These are phyloP conservation scores for Candida buenavistaensis DNA, from an alignment of 1,139 yeast genomes.

Conservation along the genomic window DNA sequence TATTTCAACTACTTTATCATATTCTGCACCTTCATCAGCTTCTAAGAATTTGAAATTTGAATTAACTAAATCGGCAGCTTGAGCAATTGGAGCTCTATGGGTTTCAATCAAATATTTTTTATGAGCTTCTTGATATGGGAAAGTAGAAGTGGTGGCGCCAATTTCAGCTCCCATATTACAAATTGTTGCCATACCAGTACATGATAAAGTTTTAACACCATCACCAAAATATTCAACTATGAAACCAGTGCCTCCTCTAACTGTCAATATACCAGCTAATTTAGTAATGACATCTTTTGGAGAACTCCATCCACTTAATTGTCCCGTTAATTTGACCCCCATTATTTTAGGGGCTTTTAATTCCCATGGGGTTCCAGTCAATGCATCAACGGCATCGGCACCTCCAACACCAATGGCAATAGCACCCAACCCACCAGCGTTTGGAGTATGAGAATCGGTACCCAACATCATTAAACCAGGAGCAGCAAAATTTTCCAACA, in stretches of 20 bases:
- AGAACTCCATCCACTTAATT: slow-evolving; percentile 96
- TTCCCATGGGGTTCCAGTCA: slow-evolving; percentile 97
- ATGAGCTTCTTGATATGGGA: slow-evolving; percentile 92
- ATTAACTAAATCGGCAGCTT: slow-evolving; percentile 80
- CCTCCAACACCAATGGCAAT: slow-evolving; percentile 99
- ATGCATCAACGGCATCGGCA: slow-evolving; percentile 99
- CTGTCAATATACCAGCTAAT: slow-evolving; percentile 96
- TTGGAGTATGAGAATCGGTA: slow-evolving; percentile 98
- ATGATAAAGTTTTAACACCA: slow-evolving; percentile 93
- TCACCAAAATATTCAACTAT: slow-evolving; percentile 97
- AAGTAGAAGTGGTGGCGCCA: slow-evolving; percentile 98
- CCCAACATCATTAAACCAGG: slow-evolving; percentile 98
- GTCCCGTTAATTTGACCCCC: slow-evolving; percentile 96
- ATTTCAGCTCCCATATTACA: slow-evolving; percentile 99
- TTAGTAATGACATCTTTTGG: slow-evolving; percentile 97
- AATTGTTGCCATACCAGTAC: slow-evolving; percentile 99
- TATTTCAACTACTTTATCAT: slow-evolving; percentile 93
- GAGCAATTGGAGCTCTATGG: slow-evolving; percentile 76
- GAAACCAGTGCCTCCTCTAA: slow-evolving; percentile 98
- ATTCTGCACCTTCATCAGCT: slow-evolving; percentile 94
- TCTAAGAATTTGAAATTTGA: slow-evolving; percentile 58
- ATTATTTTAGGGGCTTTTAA: slow-evolving; percentile 96
- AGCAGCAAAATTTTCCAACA: slow-evolving; percentile 95
- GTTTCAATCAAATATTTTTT: slow-evolving; percentile 82
- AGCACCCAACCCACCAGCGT: slow-evolving; percentile 99